phyloP scores from a whole-genome alignment of 306 rosid species.

The Acmispon strigosus region DNA sequence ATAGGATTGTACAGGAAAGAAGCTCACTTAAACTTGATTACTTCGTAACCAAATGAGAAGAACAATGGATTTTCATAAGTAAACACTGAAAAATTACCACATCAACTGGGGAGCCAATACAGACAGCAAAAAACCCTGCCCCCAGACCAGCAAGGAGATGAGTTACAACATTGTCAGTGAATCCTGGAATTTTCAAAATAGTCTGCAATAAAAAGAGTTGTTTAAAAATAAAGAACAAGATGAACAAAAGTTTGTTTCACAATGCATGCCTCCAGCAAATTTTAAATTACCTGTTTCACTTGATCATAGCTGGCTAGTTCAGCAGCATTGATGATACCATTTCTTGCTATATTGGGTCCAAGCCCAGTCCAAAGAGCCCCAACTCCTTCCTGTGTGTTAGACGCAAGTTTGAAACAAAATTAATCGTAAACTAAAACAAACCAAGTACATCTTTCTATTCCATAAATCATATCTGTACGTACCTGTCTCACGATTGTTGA shows the following conservation, averaged over 20 bases:
- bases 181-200: conserved; percentile 93
- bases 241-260: neutral
- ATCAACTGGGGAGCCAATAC: conserved; percentile 97
- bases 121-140: conserved; percentile 95
- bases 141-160: conserved; percentile 95
- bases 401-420: neutral
- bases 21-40: neutral
- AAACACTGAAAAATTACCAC: conserved; percentile 54
- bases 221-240: neutral
- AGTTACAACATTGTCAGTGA: conserved; percentile 80
- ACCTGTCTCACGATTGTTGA: conserved; percentile 90
- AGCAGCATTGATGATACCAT: conserved; percentile 94
- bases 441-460: neutral
- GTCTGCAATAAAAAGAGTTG: conserved; percentile 46
- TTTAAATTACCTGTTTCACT: conserved; percentile 69
- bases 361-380: conserved; percentile 93
- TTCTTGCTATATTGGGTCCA: conserved; percentile 95
- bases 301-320: conserved; percentile 98
- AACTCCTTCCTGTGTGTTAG: conserved; percentile 67
- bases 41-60: neutral
- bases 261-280: neutral
- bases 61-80: neutral
- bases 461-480: conserved; percentile 6
- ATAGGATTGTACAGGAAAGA: conserved; percentile 1
- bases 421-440: neutral